These are phyloP conservation scores for Ceratobasidium theobromae DNA, from an alignment of 1,284 basidiomycete genomes.

Conservation along the genomic window DNA sequence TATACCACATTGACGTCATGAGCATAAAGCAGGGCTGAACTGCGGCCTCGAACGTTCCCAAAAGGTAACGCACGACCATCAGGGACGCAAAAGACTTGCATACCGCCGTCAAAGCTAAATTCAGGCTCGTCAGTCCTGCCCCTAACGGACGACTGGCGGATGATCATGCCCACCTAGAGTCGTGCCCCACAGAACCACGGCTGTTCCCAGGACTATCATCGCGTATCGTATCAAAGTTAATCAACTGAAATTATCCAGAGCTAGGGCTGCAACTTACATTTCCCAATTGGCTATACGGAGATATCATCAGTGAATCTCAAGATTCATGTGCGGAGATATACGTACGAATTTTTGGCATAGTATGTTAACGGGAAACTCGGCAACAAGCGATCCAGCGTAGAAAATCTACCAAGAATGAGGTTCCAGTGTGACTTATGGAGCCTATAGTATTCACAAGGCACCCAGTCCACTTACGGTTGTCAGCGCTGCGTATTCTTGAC, in stretches of 20 bases:
- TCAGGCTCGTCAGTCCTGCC: background rate
- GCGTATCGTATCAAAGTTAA: conserved; percentile 29
- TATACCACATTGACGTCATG: conserved; percentile 37
- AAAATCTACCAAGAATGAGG: conserved; percentile 4
- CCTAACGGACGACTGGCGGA: background rate
- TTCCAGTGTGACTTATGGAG: background rate
- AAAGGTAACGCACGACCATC: conserved; percentile 35
- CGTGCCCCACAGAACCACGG: conserved; percentile 26
- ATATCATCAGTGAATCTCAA: background rate
- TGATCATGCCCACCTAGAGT: conserved; percentile 5
- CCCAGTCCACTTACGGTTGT: conserved; percentile 25
- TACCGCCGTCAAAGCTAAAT: conserved; percentile 33
- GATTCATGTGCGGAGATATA: background rate
- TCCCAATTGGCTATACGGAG: conserved; percentile 17
- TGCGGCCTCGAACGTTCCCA: conserved; percentile 15
- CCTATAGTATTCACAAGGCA: background rate
- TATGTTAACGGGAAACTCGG: conserved; percentile 37
- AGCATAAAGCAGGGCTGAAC: conserved; percentile 35
- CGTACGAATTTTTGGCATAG: conserved; percentile 36
- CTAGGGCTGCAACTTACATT: conserved; percentile 8
- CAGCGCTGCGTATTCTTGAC: conserved; percentile 28
- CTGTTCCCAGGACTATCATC: conserved; percentile 36
- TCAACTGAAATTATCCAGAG: conserved; percentile 11
- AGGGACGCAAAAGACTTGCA: conserved; percentile 35
- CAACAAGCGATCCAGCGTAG: conserved; percentile 36